phyloP scores from a whole-genome alignment of 192 early-diverging fungal genomes.

The Podila minutissima region DNA sequence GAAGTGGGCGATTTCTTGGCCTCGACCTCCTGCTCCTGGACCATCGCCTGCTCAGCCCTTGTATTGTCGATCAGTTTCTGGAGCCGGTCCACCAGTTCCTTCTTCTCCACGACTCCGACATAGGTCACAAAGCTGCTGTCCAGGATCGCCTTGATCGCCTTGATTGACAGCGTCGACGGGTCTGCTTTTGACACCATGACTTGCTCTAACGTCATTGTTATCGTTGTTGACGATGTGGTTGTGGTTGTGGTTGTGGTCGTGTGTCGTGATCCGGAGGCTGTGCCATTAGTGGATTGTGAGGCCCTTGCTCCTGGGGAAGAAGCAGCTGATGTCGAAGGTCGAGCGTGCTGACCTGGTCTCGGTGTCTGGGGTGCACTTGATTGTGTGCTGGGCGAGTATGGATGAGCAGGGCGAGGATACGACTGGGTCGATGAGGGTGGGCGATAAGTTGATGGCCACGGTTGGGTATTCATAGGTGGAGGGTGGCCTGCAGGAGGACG shows the following conservation, averaged over 20 bases:
- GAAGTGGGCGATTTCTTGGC: constrained; percentile 18
- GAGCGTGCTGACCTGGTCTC: neutral
- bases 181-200: constrained; percentile 60
- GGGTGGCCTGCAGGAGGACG: no score
- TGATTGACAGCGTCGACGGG: constrained; percentile 67
- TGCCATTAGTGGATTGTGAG: neutral
- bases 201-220: constrained; percentile 18
- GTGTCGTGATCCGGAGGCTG: constrained; percentile 1
- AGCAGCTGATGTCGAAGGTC: neutral
- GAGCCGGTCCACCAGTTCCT: constrained; percentile 75
- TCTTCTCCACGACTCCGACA: constrained; percentile 76
- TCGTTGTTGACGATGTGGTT: constrained; percentile 5
- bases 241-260: constrained; percentile 7
- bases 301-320: neutral
- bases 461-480: neutral
- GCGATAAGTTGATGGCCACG: neutral
- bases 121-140: constrained; percentile 71
- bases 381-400: neutral
- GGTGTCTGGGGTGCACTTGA: neutral
- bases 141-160: constrained; percentile 74
- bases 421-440: neutral
- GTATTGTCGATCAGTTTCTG: constrained; percentile 70
- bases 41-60: constrained; percentile 58
- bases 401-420: neutral
- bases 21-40: constrained; percentile 44